Conservation (phyloP, 495 filamentous ascomycete genomes). For the Filosporella fistucella region DNA sequence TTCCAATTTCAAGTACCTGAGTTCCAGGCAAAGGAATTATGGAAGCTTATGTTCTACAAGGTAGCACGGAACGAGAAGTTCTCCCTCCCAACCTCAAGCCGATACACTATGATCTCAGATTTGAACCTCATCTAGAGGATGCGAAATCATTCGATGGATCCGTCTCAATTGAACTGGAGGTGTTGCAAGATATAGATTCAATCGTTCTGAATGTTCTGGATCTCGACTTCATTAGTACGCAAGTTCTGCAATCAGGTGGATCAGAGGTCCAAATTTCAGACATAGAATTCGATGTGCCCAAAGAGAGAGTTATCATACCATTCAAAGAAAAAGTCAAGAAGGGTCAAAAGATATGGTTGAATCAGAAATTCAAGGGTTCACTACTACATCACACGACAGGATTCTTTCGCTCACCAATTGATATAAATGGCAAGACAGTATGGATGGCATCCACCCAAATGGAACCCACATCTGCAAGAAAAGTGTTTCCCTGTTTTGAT, state of each 20-base stretch:
- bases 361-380: conserved; percentile 49
- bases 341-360: conserved; percentile 54
- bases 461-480: conserved; percentile 61
- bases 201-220: conserved; percentile 63
- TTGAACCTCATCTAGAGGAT: conserved; percentile 61
- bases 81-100: conserved; percentile 66
- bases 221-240: conserved; percentile 57
- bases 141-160: conserved; percentile 56
- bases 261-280: conserved; percentile 40
- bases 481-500: conserved; percentile 68
- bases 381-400: conserved; percentile 52
- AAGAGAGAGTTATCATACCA: conserved; percentile 55
- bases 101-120: conserved; percentile 59
- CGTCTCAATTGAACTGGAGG: conserved; percentile 61
- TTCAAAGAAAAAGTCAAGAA: conserved; percentile 53
- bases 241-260: conserved; percentile 32
- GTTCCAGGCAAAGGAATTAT: too few relatives aligned
- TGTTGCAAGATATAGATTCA: conserved; percentile 58
- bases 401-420: conserved; percentile 43
- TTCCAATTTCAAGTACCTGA: too few relatives aligned
- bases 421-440: conserved; percentile 56
- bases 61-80: neutral
- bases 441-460: conserved; percentile 64
- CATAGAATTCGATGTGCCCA: conserved; percentile 50
- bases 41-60: too few relatives aligned